Evolutionary conservation across 768 basidiomycete genomes (phyloP), one percentile per base, ranked within the genome.

Genomic region (Megacollybia marginata): DNA sequence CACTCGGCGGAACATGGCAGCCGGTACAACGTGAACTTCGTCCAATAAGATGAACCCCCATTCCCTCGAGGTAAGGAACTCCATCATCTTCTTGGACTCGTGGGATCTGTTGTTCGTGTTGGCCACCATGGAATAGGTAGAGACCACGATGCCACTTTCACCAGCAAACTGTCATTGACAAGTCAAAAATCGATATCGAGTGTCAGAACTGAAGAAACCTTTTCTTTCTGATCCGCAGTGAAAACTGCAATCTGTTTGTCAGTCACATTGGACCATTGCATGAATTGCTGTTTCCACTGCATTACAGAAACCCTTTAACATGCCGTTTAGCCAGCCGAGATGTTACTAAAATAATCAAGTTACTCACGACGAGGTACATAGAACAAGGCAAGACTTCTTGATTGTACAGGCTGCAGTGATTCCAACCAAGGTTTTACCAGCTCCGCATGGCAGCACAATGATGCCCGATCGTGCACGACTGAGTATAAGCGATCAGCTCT

Each of bases 61-160:
- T 67, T 99, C 96, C 48, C 95, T 75, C n/a, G 92, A 93, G 28
- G 92, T 92, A 42, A 99, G 66, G 62, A 98, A 99, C 57, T 99
- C 94, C 96, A 99, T 99, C 91, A 98, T 97, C 73, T 98, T 96
- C 72, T 96, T 93, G 15, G 96, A 90, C 62, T 95, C 93, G 63
- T 98, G 92, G n/a, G 96, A 96, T 56, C 96, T 82, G 64, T 97
- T 96, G 60, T 93, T 90, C 2, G 92, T 96, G 64, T 97, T 97
- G 31, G 96, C 95, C 47, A 99, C 94, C 96, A 99, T 99, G 4
- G 95, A 97, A 65, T 99, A 99, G 10, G 96, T 98, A 32, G 95
- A 98, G 20, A 99, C 88, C 32, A 99, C 94, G 54, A 99, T 97
- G 33, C 96, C 96, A 54, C 95, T 92, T 42, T 95, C 93, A 18